Evolutionary conservation across 257 asterid genomes (phyloP).

Genomic region (Solanum chmielewskii): DNA sequence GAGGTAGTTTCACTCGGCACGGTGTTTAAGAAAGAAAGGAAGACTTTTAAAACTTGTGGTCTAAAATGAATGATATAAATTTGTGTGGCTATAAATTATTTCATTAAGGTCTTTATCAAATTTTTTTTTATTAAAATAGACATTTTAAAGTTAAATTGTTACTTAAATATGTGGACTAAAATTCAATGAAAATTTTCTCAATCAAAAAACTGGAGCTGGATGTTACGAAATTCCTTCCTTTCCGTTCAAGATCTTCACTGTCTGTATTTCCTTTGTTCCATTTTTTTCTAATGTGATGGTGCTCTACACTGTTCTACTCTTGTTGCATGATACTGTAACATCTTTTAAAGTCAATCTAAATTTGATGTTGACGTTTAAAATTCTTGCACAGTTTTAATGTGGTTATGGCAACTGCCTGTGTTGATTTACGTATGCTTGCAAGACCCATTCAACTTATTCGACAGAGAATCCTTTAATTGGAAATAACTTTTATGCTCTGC

Average conservation of each 20-base stretch:
- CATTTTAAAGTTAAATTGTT: background rate
- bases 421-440: background rate
- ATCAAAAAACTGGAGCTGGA: background rate
- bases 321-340: background rate
- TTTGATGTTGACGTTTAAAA: background rate
- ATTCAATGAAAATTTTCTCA: background rate
- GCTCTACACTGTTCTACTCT: background rate
- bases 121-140: too few species aligned
- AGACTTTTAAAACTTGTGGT: background rate
- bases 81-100: background rate
- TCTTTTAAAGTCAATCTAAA: background rate
- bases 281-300: background rate
- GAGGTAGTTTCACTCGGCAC: background rate
- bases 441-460: background rate
- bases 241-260: background rate
- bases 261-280: background rate
- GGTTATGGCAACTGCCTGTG: background rate
- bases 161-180: background rate
- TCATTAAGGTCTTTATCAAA: background rate
- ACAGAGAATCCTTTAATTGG: background rate
- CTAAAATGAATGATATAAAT: background rate
- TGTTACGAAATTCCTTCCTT: background rate
- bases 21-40: background rate
- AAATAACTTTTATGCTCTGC: background rate
- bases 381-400: background rate